Evolutionary conservation across 345 rosid species (phyloP).

Genomic region (Heritiera fomes): DNA sequence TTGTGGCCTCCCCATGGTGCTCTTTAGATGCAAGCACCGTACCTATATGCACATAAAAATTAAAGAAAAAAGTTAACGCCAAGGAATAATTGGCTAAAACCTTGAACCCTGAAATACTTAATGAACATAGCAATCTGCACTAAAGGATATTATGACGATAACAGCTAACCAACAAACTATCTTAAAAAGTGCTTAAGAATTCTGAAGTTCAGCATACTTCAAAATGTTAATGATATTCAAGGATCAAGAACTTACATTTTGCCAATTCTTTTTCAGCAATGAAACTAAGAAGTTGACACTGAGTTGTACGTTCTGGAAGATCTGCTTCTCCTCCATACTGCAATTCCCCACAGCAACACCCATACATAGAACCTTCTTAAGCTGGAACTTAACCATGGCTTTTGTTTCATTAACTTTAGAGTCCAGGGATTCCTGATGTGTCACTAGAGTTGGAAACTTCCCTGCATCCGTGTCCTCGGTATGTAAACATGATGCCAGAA

Average conservation of each 20-base stretch:
- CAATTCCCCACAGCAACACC: conserved; percentile 71
- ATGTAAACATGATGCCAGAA: background rate
- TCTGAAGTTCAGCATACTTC: background rate
- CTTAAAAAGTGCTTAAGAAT: background rate
- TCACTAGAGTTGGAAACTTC: conserved; percentile 33
- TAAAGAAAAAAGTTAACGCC: background rate
- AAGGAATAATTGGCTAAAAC: background rate
- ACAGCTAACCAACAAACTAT: background rate
- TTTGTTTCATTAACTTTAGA: conserved; percentile 57
- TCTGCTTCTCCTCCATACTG: conserved; percentile 70
- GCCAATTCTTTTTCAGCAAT: conserved; percentile 70
- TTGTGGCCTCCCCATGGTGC: conserved; percentile 66
- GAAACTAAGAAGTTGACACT: conserved; percentile 73
- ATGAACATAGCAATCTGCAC: background rate
- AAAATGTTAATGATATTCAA: background rate
- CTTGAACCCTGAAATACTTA: background rate
- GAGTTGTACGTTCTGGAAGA: conserved; percentile 71
- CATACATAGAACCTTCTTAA: conserved; percentile 72
- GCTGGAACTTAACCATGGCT: conserved; percentile 64
- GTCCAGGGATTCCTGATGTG: conserved; percentile 58
- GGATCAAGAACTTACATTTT: conserved; percentile 42
- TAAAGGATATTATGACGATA: background rate
- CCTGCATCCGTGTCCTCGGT: conserved; percentile 34
- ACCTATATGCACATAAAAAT: conserved; percentile 35
- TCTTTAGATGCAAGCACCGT: conserved; percentile 64